Conservation (phyloP, 202 grass and related monocot species). For the Setaria viridis region DNA sequence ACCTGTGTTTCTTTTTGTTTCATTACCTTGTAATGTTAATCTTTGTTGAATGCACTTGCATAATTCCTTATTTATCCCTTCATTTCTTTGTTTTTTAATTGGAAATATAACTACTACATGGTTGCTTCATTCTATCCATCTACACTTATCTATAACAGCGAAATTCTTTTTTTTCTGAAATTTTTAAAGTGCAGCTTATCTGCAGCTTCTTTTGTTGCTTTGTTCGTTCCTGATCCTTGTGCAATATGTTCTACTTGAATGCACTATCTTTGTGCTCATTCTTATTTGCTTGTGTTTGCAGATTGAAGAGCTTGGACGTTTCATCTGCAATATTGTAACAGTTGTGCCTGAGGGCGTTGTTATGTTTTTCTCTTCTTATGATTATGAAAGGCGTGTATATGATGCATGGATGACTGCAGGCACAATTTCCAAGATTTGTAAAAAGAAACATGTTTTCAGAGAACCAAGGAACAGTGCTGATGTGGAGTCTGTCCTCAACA, state of each 20-base stretch:
- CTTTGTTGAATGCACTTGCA: background rate
- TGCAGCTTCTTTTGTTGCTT: constrained; percentile 25
- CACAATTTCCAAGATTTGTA: constrained; percentile 73
- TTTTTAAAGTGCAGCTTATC: background rate
- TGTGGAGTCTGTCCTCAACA: constrained; percentile 70
- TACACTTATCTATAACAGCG: background rate
- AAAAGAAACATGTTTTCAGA: constrained; percentile 85
- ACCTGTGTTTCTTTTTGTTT: background rate
- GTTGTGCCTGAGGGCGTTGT: constrained; percentile 89
- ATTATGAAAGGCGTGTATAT: constrained; percentile 81
- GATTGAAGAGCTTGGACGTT: constrained; percentile 91
- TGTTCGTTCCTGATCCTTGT: background rate
- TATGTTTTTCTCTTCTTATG: constrained; percentile 86
- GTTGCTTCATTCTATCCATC: constrained; percentile 11
- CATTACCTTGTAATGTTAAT: constrained; percentile 23
- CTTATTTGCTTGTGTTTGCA: constrained; percentile 47
- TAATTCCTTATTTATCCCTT: constrained; percentile 16
- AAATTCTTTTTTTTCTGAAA: background rate
- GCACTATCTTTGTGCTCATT: constrained; percentile 27
- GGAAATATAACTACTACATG: constrained; percentile 5
- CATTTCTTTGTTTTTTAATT: background rate
- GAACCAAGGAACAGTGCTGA: constrained; percentile 86
- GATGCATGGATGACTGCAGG: constrained; percentile 83
- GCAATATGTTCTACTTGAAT: constrained; percentile 18
- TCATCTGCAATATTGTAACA: constrained; percentile 80